A percentile compares a stretch with the other conserved stretches of the same genome.
Conservation (phyloP, 2,329 filamentous ascomycete genomes). For the Davidsoniella eucalypti region DNA sequence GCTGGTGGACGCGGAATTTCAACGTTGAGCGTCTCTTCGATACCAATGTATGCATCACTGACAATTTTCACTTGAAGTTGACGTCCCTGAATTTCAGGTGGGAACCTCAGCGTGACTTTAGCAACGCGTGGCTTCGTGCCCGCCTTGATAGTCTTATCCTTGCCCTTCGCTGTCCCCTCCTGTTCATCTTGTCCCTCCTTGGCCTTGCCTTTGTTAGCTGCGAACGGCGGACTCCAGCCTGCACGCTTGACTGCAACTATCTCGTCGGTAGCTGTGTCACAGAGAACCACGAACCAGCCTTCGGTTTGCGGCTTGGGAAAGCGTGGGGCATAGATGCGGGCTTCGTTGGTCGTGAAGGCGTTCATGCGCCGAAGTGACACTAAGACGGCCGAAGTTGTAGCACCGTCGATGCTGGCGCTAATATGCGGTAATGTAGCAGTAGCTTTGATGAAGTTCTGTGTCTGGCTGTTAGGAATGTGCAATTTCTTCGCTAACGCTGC, state of each 20-base stretch:
- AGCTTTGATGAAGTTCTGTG: constrained; percentile 38
- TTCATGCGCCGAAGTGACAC: constrained; percentile 53
- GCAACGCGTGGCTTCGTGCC: constrained; percentile 5
- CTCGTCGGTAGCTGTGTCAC: constrained; percentile 51
- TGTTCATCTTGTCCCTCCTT: constrained; percentile 16
- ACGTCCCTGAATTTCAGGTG: constrained; percentile 30
- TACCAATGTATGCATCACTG: constrained; percentile 75
- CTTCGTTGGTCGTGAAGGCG: constrained; percentile 44
- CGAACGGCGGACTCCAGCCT: constrained; percentile 40
- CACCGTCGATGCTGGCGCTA: constrained; percentile 33
- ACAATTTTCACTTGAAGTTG: constrained; percentile 59
- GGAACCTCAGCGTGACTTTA: constrained; percentile 17
- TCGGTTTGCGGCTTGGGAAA: constrained; percentile 94
- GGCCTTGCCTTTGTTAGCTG: constrained; percentile 13
- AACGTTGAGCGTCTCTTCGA: constrained; percentile 39
- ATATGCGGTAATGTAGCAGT: constrained; percentile 53
- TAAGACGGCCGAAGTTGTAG: constrained; percentile 31
- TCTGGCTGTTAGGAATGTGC: constrained; percentile 27
- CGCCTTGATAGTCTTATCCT: constrained; percentile 5
- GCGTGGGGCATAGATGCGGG: constrained; percentile 66
- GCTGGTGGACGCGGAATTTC: constrained; percentile 34
- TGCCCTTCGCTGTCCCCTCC: not conserved
- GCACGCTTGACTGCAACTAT: constrained; percentile 75
- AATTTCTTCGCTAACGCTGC: constrained; percentile 32
- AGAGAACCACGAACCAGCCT: constrained; percentile 76